These are phyloP conservation scores for Fusarium falciforme DNA, from an alignment of 2,329 filamentous ascomycete genomes.

Conservation along the genomic window DNA sequence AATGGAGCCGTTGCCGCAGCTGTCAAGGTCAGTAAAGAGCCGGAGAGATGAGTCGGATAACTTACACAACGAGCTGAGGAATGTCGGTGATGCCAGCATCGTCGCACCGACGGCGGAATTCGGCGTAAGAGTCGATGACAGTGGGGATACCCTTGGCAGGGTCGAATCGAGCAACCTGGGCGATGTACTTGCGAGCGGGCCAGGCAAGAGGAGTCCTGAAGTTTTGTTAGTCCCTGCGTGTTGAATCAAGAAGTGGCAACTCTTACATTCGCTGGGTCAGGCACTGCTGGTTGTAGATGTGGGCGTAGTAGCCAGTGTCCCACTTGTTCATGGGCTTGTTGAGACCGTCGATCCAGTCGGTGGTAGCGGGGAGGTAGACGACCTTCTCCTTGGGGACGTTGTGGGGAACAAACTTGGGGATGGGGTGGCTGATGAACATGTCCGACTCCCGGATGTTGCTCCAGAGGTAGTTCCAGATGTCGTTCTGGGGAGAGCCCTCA, in stretches of 20 bases:
- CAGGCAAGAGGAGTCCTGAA: slow-evolving; percentile 63
- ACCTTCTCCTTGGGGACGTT: slow-evolving; percentile 75
- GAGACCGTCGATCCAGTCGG: slow-evolving; percentile 85
- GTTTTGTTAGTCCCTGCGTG: slow-evolving; percentile 3
- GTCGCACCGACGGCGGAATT: slow-evolving; percentile 73
- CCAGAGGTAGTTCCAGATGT: slow-evolving; percentile 83
- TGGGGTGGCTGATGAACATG: slow-evolving; percentile 85
- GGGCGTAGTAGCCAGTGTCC: slow-evolving; percentile 79
- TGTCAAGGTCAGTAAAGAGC: slow-evolving; percentile 21
- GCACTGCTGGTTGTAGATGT: slow-evolving; percentile 74
- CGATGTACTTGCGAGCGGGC: slow-evolving; percentile 75
- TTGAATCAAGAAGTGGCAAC: too few species aligned
- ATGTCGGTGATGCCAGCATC: slow-evolving; percentile 61
- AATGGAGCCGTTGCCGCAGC: slow-evolving; percentile 80
- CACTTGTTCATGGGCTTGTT: slow-evolving; percentile 80
- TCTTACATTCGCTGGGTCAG: slow-evolving; percentile 65
- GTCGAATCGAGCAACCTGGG: slow-evolving; percentile 85
- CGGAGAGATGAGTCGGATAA: background rate
- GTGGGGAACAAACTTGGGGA: slow-evolving; percentile 78
- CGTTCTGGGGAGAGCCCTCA: slow-evolving; percentile 73
- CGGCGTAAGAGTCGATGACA: slow-evolving; percentile 79
- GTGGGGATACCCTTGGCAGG: slow-evolving; percentile 85
- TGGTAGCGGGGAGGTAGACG: slow-evolving; percentile 82
- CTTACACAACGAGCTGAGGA: slow-evolving; percentile 77
- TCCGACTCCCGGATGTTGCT: slow-evolving; percentile 76